Percentiles rank a stretch among this genome's conserved stretches.
phyloP scores from a whole-genome alignment of 805 yeast genomes.

The Hanseniaspora nectarophila region DNA sequence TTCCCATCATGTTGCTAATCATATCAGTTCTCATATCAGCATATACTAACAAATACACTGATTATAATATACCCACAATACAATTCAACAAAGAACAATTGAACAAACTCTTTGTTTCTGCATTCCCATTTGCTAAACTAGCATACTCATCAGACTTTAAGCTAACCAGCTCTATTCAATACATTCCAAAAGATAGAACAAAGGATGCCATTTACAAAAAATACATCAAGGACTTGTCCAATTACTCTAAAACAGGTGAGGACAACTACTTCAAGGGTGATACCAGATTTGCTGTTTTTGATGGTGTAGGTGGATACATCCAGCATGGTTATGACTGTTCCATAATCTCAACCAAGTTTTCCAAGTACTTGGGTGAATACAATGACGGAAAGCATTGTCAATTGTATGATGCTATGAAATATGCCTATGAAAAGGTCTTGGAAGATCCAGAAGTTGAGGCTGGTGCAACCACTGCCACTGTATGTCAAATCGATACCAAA shows the following conservation, averaged over 20 bases:
- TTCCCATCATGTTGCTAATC: not conserved
- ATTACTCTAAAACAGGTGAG: conserved; percentile 61
- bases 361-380: conserved; percentile 31
- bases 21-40: not conserved
- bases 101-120: not conserved
- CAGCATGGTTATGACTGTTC: conserved; percentile 83
- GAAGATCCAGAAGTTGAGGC: conserved; percentile 54
- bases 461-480: conserved; percentile 89
- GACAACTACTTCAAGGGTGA: conserved; percentile 54
- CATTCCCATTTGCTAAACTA: conserved; percentile 12
- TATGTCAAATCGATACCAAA: conserved; percentile 53
- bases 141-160: conserved; percentile 36
- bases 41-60: conserved; percentile 12
- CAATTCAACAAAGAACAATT: not conserved
- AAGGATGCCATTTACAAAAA: conserved; percentile 32
- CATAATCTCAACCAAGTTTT: conserved; percentile 71
- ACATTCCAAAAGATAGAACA: conserved; percentile 60
- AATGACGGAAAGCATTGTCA: conserved; percentile 17
- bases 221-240: conserved; percentile 16
- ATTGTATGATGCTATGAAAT: conserved; percentile 40
- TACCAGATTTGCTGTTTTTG: conserved; percentile 58
- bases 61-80: not conserved
- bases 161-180: conserved; percentile 43
- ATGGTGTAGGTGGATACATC: conserved; percentile 97
- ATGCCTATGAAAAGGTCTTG: conserved; percentile 46